phyloP scores from a whole-genome alignment of 176 grass and related monocot species.

The Guadua angustifolia region DNA sequence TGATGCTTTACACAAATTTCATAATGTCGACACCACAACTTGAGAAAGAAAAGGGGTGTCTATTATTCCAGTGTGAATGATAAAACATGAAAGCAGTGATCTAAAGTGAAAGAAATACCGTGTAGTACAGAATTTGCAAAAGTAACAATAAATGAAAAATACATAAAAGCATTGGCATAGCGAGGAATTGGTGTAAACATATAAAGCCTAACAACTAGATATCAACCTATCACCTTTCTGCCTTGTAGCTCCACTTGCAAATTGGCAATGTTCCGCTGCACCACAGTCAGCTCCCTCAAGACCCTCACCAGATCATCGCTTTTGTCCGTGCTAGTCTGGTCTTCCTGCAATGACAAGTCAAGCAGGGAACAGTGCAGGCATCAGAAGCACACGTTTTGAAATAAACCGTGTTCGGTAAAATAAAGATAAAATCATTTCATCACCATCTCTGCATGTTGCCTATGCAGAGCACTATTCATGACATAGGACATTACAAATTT shows the following conservation, averaged over 20 bases:
- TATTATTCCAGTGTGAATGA: neutral
- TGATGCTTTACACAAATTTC: neutral
- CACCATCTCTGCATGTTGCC: neutral
- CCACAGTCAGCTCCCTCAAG: slow-evolving; percentile 83
- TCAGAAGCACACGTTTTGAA: neutral
- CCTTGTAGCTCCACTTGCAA: slow-evolving; percentile 97
- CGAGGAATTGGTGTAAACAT: neutral
- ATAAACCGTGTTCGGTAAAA: neutral
- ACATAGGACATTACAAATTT: slow-evolving; percentile 7
- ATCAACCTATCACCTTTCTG: slow-evolving; percentile 70
- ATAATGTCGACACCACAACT: neutral
- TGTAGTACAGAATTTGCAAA: slow-evolving; percentile 8
- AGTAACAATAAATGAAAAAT: neutral
- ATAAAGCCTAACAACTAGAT: neutral
- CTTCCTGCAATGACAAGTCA: slow-evolving; percentile 57
- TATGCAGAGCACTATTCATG: neutral
- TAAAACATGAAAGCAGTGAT: neutral
- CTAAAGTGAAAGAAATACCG: neutral
- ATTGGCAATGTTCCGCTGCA: slow-evolving; percentile 89
- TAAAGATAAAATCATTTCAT: neutral
- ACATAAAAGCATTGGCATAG: neutral
- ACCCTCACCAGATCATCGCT: slow-evolving; percentile 86
- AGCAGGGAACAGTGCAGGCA: neutral
- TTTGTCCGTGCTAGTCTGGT: slow-evolving; percentile 76
- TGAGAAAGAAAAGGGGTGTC: slow-evolving; percentile 12